Evolutionary conservation across 352 stramenopile species (phyloP).

Genomic region (Chrysophaeum taylorii): DNA sequence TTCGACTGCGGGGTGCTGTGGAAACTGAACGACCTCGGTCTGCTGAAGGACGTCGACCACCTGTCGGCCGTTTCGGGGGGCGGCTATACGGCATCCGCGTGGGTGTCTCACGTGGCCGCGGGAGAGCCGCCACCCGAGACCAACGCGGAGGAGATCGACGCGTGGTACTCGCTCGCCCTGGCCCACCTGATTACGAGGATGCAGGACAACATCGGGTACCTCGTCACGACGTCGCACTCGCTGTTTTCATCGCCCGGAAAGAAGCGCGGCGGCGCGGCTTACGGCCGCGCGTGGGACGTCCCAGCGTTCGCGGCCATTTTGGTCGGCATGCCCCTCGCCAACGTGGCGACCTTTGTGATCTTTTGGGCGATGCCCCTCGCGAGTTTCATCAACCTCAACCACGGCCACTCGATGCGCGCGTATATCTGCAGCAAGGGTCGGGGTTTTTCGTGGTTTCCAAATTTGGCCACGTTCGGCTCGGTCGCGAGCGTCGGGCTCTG

Average conservation of each 20-base stretch:
- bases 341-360: background rate
- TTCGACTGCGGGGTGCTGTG: background rate
- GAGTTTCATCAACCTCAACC: background rate
- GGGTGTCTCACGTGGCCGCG: background rate
- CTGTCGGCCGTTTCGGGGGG: background rate
- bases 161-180: background rate
- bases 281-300: background rate
- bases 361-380: background rate
- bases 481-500: background rate
- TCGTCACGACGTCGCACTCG: background rate
- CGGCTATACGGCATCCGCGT: background rate
- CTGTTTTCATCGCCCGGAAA: background rate
- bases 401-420: conserved; percentile 8
- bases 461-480: background rate
- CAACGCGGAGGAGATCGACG: background rate
- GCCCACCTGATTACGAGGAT: background rate
- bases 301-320: background rate
- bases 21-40: background rate
- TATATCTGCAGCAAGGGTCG: background rate
- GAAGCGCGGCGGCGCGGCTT: background rate
- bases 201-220: conserved; percentile 9
- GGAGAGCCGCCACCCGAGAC: background rate
- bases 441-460: background rate
- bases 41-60: conserved; percentile 6
- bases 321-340: background rate